Evolutionary conservation across 331 rosid genomes (phyloP).

Genomic region (Arachis monticola): DNA sequence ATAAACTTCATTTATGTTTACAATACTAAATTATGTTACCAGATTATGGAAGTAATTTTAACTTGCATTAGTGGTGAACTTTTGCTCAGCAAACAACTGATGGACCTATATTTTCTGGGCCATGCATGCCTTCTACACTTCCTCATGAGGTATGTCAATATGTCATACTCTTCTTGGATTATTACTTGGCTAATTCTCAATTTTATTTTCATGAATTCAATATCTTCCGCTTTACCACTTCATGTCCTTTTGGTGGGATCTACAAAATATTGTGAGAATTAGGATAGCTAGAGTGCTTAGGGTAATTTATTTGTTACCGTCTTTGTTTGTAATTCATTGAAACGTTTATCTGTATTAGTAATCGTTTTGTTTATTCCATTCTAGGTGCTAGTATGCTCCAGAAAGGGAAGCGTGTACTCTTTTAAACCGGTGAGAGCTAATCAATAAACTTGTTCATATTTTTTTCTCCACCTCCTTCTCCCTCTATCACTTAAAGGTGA

Average conservation of each 20-base stretch:
- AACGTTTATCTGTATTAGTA: not conserved
- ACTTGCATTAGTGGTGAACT: constrained; percentile 22
- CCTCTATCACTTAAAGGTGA: not conserved
- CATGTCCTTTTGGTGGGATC: constrained; percentile 14
- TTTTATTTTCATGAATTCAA: not conserved
- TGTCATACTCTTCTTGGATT: constrained; percentile 32
- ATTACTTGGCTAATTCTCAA: not conserved
- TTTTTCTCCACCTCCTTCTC: not conserved
- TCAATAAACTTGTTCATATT: not conserved
- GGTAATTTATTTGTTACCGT: not conserved
- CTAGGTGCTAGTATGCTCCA: constrained; percentile 81
- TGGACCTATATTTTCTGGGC: constrained; percentile 92
- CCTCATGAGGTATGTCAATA: constrained; percentile 74
- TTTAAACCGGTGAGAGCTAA: constrained; percentile 60
- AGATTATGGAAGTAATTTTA: constrained; percentile 24
- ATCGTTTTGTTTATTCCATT: constrained; percentile 31
- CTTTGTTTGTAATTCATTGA: not conserved
- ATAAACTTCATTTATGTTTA: constrained; percentile 28
- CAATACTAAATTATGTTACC: constrained; percentile 22
- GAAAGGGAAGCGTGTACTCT: constrained; percentile 77
- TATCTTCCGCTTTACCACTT: not conserved
- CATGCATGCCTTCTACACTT: constrained; percentile 72
- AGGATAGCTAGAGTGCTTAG: constrained; percentile 6
- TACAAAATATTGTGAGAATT: constrained; percentile 5
- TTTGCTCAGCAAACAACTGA: constrained; percentile 63